Conservation (phyloP, 441 rosid species). For the Kokia cookei region DNA sequence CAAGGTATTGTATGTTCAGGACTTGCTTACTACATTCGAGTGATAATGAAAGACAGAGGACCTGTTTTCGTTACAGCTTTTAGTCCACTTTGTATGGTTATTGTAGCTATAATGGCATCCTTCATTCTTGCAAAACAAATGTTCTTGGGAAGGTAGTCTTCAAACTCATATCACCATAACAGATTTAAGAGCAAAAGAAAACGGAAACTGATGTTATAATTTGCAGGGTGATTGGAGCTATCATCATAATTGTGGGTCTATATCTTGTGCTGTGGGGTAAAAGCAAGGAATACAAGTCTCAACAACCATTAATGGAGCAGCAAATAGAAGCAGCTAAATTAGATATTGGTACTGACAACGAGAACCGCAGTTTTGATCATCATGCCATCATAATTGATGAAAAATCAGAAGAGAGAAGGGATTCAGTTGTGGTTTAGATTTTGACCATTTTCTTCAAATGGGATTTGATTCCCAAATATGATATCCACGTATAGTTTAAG, state of each 20-base stretch:
- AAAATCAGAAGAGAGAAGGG: slow-evolving; percentile 12
- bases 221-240: slow-evolving; percentile 76
- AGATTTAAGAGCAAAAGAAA: neutral
- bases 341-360: neutral
- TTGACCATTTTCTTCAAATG: neutral
- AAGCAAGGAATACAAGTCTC: slow-evolving; percentile 44
- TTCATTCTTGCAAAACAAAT: slow-evolving; percentile 69
- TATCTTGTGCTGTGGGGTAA: slow-evolving; percentile 88
- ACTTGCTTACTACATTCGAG: slow-evolving; percentile 61
- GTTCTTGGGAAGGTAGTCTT: slow-evolving; percentile 69
- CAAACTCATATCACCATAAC: neutral
- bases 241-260: slow-evolving; percentile 67
- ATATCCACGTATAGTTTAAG: neutral
- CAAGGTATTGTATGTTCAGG: slow-evolving; percentile 86
- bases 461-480: neutral
- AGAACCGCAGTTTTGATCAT: slow-evolving; percentile 18
- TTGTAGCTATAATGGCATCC: slow-evolving; percentile 72
- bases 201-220: neutral
- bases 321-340: slow-evolving; percentile 23
- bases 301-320: slow-evolving; percentile 10
- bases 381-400: slow-evolving; percentile 21
- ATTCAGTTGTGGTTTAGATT: neutral
- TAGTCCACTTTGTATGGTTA: slow-evolving; percentile 66
- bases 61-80: slow-evolving; percentile 90
- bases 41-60: slow-evolving; percentile 76